Percentiles rank a stretch among this genome's conserved stretches.
phyloP scores from a whole-genome alignment of 352 stramenopile species.

The Phytopythium helicoides region DNA sequence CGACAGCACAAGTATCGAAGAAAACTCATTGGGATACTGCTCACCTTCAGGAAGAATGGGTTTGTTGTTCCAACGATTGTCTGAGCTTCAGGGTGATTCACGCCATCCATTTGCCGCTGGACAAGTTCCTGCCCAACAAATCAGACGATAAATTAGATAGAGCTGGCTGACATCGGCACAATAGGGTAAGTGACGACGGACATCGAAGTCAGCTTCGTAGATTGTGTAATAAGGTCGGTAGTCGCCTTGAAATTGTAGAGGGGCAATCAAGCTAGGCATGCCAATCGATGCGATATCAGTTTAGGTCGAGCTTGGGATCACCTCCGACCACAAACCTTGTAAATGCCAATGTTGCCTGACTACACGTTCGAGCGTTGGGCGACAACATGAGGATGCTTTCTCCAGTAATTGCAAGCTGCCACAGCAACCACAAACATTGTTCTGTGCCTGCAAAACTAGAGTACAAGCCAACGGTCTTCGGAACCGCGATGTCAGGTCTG shows the following conservation, averaged over 20 bases:
- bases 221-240: slow-evolving; percentile 85
- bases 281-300: too few relatives aligned
- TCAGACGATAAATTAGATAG: slow-evolving; percentile 2
- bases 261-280: slow-evolving; percentile 82
- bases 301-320: too few relatives aligned
- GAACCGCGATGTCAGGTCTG: too few relatives aligned
- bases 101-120: slow-evolving; percentile 47
- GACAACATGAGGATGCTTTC: slow-evolving; percentile 80
- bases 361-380: slow-evolving; percentile 75
- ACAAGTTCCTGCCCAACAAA: slow-evolving; percentile 36
- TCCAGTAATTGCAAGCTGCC: slow-evolving; percentile 83
- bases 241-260: slow-evolving; percentile 77
- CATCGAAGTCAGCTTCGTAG: slow-evolving; percentile 85
- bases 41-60: slow-evolving; percentile 86
- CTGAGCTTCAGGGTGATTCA: slow-evolving; percentile 41
- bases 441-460: slow-evolving; percentile 82
- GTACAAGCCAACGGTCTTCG: slow-evolving; percentile 75
- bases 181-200: too few relatives aligned
- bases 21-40: background rate
- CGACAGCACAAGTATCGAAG: background rate
- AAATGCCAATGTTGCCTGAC: slow-evolving; percentile 77
- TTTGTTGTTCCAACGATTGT: slow-evolving; percentile 84
- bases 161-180: too few relatives aligned
- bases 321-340: slow-evolving; percentile 72
- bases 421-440: slow-evolving; percentile 73